Base-by-base conservation (phyloP, 2,329 filamentous ascomycete species). In the Didymella glomerata region DNA sequence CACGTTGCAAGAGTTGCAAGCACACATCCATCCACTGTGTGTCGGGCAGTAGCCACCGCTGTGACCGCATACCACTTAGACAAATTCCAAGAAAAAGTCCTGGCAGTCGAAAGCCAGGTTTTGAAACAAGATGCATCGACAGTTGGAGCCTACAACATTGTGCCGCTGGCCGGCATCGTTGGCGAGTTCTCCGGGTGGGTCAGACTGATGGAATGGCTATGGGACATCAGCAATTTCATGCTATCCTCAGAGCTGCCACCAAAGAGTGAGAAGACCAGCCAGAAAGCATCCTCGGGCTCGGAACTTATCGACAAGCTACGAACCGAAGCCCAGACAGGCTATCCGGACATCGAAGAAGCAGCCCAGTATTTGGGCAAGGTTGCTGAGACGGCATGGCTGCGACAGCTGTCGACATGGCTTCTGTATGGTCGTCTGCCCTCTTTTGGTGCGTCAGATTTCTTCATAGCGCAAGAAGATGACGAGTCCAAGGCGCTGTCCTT, bases 111-210 rank as follows among this genome's bases (percentile, higher is more conserved):
- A 78, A 85, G 85, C 57, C 84, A 84, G 13, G 90, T 99, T 25
- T 79, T 98, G 49, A 85, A 83, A 45, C 86, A 88, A 69, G 92
- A 97, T 80, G 85, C 93, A 2, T 86, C 82, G 7, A 86, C 91
- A 58, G 94, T 98, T 1, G 94, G 94, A 41, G 94, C 91, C 1
- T 97, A 97, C 75, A 90, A 94, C 62, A 96, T 97, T 62, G 94
- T 98, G 22, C 94, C 95, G 2, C 79, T 99, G 67, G 96, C 95
- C 48, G 89, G 89, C 1, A 85, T 98, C 20, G 88, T 96, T 27
- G 86, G 85, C 5, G 90, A 95, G 71, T 97, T 98, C 70, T 88
- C 90, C n/a, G 89, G 86, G 42, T 98, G 94, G 94, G 90, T 85
- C 46, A 85, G 92, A 68, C 84, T 88, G 34, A 85, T 98, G 82